Base-by-base conservation (phyloP, 495 filamentous ascomycete genomes). In the Aspergillus haitiensis region DNA sequence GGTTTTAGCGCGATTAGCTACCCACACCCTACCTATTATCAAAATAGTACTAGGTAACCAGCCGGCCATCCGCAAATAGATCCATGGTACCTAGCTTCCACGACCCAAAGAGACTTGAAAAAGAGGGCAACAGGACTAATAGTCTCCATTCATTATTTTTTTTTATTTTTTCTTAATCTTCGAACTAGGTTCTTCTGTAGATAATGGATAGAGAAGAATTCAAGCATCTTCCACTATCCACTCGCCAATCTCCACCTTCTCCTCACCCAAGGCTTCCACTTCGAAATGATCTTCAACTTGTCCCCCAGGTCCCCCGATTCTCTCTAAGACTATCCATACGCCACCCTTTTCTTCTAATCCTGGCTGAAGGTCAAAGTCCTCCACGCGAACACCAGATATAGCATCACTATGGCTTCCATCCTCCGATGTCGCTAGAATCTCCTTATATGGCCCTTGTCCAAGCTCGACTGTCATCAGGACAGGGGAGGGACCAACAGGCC, bases 281-380 rank as follows among this genome's bases (percentile, higher is more conserved):
- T 84, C 79, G 35, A 91, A 81, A 44, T 75, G 77, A 40, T 85
- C 85, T 47, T 77, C 77, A 34, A 76, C 75, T 47, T 78, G 75
- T 47, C 72, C 73, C 15, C 72, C 78, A 37, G 76, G 76, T 36
- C 78, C 70, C 52, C 85, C 88, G 50, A 88, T 77, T 58, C 89
- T 79, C 70, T 96, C 91, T 58, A 97, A 74, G 12, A 96, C 88
- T 57, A 96, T 72, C 87, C 88, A 91, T 15, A 92, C 69, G 16
- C 85, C 84, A n/a, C 78, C 78, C 11, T 60, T 63, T 3, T 64
- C 61, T 42, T 78, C 70, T 51, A 78, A 72, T 18, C 72, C 72
- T 0, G 89, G 88, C 11, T 80, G 79, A 34, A 96, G 65, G 77
- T 92, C 86, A 55, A 92, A 79, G 60, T 92, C 89, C 11, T 80